Base-by-base conservation (phyloP, 768 basidiomycete genomes). In the Saitozyma sp. region DNA sequence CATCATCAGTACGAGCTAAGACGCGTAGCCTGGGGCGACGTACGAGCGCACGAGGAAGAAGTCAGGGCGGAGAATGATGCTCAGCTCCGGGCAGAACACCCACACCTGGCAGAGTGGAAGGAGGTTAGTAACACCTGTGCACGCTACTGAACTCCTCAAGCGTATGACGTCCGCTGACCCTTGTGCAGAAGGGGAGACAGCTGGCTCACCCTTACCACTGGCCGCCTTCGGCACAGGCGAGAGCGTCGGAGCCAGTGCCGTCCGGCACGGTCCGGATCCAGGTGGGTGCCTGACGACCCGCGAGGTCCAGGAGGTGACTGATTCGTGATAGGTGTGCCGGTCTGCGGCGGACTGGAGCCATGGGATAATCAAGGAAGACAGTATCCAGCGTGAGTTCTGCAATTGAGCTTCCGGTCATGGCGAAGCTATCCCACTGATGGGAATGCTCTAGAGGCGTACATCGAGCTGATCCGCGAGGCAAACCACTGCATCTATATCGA, bases 281-380 rank as follows among this genome's bases (percentile, higher is more conserved):
- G 63, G 69, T 67, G 29, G 50, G 64, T 50, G n/a, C 29, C 29
- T 29, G 29, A 29, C 29, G 29, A 29, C 29, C 29, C n/a, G 45
- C 45, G n/a, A 46, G 14, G n/a, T 29, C 37, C 11, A 41, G 54
- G 49, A 49, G 37, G 51, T 52, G 10, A 41, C 17, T 13, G 49
- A 8, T 4, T 8, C 13, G 2, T 10, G n/a, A n/a, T 40, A 97
- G 82, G 91, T 85, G 14, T 84, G 91, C 49, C 85, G 95, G 58
- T 91, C 89, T 64, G 89, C 93, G 19, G 87, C 84, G 1, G 95
- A 97, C 79, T 99, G 95, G 95, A 90, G 88, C 71, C 91, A 92
- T 70, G 95, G 94, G 2, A 89, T 93, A 42, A 82, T 94, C 66
- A 88, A 86, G 4, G 95, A 97, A 78, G 85, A 86, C 62, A 92